Percentiles rank a stretch among this genome's conserved stretches.
phyloP scores from a whole-genome alignment of 441 rosid genomes.

The Jatropha multifida region DNA sequence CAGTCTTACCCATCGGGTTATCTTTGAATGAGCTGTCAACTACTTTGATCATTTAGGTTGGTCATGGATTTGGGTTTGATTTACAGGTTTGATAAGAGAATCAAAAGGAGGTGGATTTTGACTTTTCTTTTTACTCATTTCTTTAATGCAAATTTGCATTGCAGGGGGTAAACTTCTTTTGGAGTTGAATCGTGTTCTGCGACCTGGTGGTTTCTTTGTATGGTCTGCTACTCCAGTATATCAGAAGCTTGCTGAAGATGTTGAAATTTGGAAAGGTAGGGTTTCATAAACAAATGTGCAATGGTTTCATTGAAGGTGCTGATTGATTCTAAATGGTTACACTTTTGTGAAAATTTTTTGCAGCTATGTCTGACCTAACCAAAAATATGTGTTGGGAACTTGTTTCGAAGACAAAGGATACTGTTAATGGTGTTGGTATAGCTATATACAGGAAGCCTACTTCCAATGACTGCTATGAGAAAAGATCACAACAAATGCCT shows the following conservation, averaged over 20 bases:
- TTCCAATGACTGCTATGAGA: conserved; percentile 70
- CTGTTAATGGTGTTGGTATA: conserved; percentile 62
- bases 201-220: conserved; percentile 94
- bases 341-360: conserved; percentile 28
- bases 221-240: conserved; percentile 99
- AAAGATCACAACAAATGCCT: conserved; percentile 66
- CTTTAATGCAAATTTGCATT: neutral
- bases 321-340: conserved; percentile 23
- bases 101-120: neutral
- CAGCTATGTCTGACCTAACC: conserved; percentile 73
- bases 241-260: conserved; percentile 70
- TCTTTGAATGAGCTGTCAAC: neutral
- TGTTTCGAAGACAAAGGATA: conserved; percentile 61
- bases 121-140: neutral
- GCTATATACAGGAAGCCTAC: conserved; percentile 81
- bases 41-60: neutral
- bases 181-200: conserved; percentile 85
- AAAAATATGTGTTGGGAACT: conserved; percentile 91
- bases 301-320: conserved; percentile 14
- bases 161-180: conserved; percentile 92
- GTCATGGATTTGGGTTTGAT: neutral
- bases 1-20: too few species aligned
- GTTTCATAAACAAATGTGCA: conserved; percentile 6
- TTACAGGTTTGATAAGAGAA: neutral
- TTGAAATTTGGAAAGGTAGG: conserved; percentile 81